Evolutionary conservation across 2,329 filamentous ascomycete genomes (phyloP), one percentile per base, ranked within the genome.

Genomic region (Xylariaceae sp.): DNA sequence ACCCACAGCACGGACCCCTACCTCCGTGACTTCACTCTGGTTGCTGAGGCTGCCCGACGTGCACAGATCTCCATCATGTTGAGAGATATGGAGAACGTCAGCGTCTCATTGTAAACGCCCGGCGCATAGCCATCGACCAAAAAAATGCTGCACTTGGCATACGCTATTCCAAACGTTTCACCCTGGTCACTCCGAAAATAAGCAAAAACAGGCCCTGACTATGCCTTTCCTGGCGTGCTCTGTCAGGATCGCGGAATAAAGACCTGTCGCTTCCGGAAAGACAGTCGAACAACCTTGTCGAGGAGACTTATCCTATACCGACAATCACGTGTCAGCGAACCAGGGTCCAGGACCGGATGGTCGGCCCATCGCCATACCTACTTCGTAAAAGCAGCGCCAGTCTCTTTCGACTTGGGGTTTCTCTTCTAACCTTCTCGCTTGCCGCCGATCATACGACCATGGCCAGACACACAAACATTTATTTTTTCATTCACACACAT

Each of bases 41-140:
- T 97, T 48, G 92, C 92, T 41, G 93, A 97, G 78, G 93, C 93
- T 1, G 93, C 92, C 49, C 96, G 96, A 76, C 82, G 92, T 48
- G 93, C 93, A 8, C 91, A 97, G 75, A 89, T 97, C 80, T 90
- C 90, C 48, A 86, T 92, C 69, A 79, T 97, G 72, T 89, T 92
- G 80, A 83, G 92, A 63, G 93, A 97, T 74, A 82, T 97, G 71
- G 91, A 90, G 69, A 84, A 86, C 64, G 82, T 89, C 69, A 84
- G 83, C 56, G 74, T 91, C 51, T 83, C 72, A n/a, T 34, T 56
- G 48, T 58, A 58, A 37, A 35, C 11, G 8, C 37, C 30, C 23
- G 45, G 34, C 8, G 50, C 37, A 41, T 10, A 17, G 52, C 55
- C 47, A 60, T 41, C 37, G 37, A 13, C 37, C 54, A 35, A 34